Evolutionary conservation across 192 early-diverging fungal genomes (phyloP).

Genomic region (Irineochytrium annulatum): DNA sequence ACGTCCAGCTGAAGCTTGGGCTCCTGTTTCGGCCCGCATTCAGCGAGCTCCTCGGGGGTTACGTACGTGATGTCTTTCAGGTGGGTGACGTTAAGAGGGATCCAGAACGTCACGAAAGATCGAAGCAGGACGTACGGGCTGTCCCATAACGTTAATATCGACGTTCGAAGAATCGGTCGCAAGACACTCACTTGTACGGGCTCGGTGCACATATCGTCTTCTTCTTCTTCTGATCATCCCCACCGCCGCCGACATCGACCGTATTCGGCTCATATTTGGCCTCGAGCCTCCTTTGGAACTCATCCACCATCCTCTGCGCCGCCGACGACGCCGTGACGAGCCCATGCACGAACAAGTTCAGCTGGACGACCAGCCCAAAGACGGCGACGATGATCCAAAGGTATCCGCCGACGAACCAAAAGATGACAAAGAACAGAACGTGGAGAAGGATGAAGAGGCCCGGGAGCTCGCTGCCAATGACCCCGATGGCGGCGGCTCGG

Average conservation of each 20-base stretch:
- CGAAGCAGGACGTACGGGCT: background rate
- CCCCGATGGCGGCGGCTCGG: background rate
- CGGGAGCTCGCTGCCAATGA: background rate
- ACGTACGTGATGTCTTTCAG: slow-evolving; percentile 29
- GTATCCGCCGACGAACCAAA: background rate
- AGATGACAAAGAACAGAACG: background rate
- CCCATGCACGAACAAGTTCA: background rate
- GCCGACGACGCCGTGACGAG: background rate
- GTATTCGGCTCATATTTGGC: no score
- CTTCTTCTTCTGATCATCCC: no score
- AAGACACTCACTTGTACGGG: no score
- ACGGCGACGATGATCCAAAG: background rate
- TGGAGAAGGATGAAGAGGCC: background rate
- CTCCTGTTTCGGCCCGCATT: slow-evolving; percentile 10
- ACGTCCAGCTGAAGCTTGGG: slow-evolving; percentile 26
- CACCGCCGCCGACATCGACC: no score
- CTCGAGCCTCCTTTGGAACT: background rate
- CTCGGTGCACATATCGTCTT: no score
- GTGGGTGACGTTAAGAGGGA: background rate
- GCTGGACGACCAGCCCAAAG: no score
- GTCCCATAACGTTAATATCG: no score
- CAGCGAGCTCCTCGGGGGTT: slow-evolving; percentile 27
- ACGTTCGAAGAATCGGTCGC: no score
- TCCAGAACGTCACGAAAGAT: background rate
- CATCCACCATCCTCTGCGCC: background rate